A percentile compares a stretch with the other conserved stretches of the same genome.
These are phyloP conservation scores for Carpinus fangiana DNA, from an alignment of 306 rosid genomes.

Conservation along the genomic window DNA sequence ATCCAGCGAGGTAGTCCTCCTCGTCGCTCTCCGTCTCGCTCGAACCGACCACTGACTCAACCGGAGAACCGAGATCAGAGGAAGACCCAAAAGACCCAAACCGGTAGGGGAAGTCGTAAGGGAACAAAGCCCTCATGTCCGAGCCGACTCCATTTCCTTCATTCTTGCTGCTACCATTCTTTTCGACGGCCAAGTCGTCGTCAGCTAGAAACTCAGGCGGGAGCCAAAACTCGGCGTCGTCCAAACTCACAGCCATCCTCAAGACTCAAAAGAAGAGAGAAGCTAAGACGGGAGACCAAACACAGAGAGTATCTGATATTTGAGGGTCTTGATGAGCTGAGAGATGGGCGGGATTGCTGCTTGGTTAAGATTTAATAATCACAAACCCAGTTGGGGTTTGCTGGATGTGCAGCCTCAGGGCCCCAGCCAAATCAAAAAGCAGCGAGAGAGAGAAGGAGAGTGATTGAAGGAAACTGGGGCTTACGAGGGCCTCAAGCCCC, in stretches of 20 bases:
- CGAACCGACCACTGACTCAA: conserved; percentile 53
- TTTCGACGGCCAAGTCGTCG: conserved; percentile 26
- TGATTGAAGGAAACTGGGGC: background rate
- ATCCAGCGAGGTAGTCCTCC: conserved; percentile 63
- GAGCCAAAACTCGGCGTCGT: conserved; percentile 77
- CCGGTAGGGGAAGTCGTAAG: conserved; percentile 40
- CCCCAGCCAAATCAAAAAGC: conserved; percentile 14
- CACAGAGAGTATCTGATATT: too few species aligned
- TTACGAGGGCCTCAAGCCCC: background rate
- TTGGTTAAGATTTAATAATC: conserved; percentile 35
- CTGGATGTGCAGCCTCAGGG: conserved; percentile 24
- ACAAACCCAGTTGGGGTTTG: background rate
- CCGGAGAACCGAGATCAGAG: conserved; percentile 58
- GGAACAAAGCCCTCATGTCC: conserved; percentile 14
- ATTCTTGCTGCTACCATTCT: background rate
- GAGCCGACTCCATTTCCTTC: background rate
- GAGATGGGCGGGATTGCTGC: conserved; percentile 18
- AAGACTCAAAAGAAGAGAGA: background rate
- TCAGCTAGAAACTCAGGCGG: conserved; percentile 74
- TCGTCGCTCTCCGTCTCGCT: conserved; percentile 83
- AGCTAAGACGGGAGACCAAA: background rate
- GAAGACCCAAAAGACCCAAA: conserved; percentile 23
- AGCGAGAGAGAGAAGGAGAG: conserved; percentile 16
- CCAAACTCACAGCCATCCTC: conserved; percentile 53
- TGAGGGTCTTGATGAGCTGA: background rate